phyloP scores from a whole-genome alignment of 805 yeast species.

The Candida ficus region DNA sequence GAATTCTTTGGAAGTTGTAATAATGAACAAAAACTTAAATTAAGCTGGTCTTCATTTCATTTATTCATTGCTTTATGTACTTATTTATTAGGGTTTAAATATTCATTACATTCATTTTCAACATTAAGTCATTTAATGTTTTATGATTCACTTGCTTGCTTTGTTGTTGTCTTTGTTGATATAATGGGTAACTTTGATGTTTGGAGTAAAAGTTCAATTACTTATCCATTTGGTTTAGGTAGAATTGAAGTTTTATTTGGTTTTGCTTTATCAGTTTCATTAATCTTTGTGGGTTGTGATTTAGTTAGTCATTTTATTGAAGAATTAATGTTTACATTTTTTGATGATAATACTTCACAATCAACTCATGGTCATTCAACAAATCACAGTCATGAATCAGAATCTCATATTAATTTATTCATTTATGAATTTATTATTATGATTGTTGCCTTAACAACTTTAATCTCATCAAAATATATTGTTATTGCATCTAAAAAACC shows the following conservation, averaged over 20 bases:
- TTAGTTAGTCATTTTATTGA: slow-evolving; percentile 82
- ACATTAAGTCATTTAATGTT: slow-evolving; percentile 84
- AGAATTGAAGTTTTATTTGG: slow-evolving; percentile 84
- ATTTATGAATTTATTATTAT: slow-evolving; percentile 28
- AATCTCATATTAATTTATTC: slow-evolving; percentile 17
- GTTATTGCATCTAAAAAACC: background rate
- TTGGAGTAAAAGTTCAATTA: slow-evolving; percentile 78
- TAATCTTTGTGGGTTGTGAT: slow-evolving; percentile 89
- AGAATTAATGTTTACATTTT: slow-evolving; percentile 47
- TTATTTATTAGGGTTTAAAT: slow-evolving; percentile 54
- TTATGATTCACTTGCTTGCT: slow-evolving; percentile 78
- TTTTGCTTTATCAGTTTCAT: slow-evolving; percentile 78
- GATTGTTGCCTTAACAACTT: slow-evolving; percentile 25
- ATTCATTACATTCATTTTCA: slow-evolving; percentile 54
- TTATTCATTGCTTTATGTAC: slow-evolving; percentile 46
- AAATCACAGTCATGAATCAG: slow-evolving; percentile 26
- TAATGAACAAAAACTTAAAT: slow-evolving; percentile 48
- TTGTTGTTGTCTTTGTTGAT: slow-evolving; percentile 65
- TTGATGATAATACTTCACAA: slow-evolving; percentile 16
- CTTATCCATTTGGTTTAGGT: slow-evolving; percentile 91
- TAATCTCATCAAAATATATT: slow-evolving; percentile 27
- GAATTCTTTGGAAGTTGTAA: slow-evolving; percentile 63
- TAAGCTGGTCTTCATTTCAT: slow-evolving; percentile 59
- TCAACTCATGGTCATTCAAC: slow-evolving; percentile 9
- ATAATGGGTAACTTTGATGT: slow-evolving; percentile 88